Conservation (phyloP, 2,329 filamentous ascomycete genomes). For the Dactylellina parvicollis region DNA sequence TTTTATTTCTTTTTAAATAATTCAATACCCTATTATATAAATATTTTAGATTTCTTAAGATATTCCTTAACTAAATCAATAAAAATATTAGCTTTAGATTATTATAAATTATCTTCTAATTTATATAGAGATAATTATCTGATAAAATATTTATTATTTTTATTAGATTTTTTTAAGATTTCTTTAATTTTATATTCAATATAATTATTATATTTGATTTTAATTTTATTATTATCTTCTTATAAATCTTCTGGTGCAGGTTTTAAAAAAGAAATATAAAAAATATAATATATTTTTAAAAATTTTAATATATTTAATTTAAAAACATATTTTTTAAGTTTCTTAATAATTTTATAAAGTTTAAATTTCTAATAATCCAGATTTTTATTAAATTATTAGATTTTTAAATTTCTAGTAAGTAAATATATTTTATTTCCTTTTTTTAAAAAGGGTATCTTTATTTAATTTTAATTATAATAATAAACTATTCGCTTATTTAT, state of each 20-base stretch:
- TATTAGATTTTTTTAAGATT: neutral
- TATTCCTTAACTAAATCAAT: neutral
- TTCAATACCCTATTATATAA: neutral
- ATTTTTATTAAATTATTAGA: constrained; percentile 3
- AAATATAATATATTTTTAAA: neutral
- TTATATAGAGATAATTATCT: neutral
- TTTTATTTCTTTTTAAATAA: neutral
- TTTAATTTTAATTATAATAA: constrained; percentile 3
- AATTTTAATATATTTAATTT: neutral
- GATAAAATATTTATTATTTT: neutral
- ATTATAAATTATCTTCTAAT: neutral
- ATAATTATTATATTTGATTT: constrained; percentile 2
- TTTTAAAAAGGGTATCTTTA: neutral
- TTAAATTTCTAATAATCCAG: constrained; percentile 1
- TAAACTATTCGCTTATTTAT: neutral
- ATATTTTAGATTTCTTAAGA: too few relatives aligned
- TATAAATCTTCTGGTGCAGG: neutral
- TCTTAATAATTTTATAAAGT: constrained; percentile 4
- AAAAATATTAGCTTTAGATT: neutral
- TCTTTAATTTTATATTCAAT: constrained; percentile 5
- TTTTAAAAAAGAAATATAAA: neutral
- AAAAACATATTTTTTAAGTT: constrained; percentile 6
- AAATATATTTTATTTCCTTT: constrained; percentile 3
- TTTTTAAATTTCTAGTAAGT: neutral
- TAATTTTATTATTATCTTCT: neutral